phyloP scores from a whole-genome alignment of 441 rosid genomes.

The Bocquillonia castaneifolia region DNA sequence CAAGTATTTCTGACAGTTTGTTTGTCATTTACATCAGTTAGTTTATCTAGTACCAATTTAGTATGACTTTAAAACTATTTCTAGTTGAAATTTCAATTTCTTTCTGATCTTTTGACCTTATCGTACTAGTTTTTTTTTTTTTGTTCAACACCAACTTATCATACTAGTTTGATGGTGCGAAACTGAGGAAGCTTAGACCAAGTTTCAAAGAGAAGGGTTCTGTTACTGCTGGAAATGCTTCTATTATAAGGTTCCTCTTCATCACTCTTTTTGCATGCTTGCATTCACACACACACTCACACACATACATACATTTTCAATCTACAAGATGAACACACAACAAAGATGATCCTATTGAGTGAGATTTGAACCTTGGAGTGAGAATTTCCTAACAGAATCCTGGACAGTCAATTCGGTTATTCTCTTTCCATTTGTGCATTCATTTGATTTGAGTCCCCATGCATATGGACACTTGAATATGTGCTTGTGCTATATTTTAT shows the following conservation, averaged over 20 bases:
- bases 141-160: too few species aligned
- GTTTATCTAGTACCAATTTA: too few species aligned
- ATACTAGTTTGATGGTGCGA: constrained; percentile 76
- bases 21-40: too few species aligned
- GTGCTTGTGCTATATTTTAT: background rate
- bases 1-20: background rate
- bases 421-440: background rate
- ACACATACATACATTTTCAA: background rate
- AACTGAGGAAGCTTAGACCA: constrained; percentile 76
- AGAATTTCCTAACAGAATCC: background rate
- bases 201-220: constrained; percentile 79
- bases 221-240: constrained; percentile 97
- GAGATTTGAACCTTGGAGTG: too few species aligned
- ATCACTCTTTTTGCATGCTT: background rate
- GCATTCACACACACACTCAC: background rate
- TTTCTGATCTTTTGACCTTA: background rate
- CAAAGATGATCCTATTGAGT: too few species aligned
- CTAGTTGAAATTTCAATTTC: background rate
- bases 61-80: background rate
- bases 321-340: background rate
- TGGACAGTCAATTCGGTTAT: background rate
- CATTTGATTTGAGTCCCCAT: too few species aligned
- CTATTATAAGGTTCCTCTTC: constrained; percentile 66
- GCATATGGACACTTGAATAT: background rate
- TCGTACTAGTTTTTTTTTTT: too few species aligned